Conservation (phyloP, 176 grass and related monocot species). For the Otatea glauca region DNA sequence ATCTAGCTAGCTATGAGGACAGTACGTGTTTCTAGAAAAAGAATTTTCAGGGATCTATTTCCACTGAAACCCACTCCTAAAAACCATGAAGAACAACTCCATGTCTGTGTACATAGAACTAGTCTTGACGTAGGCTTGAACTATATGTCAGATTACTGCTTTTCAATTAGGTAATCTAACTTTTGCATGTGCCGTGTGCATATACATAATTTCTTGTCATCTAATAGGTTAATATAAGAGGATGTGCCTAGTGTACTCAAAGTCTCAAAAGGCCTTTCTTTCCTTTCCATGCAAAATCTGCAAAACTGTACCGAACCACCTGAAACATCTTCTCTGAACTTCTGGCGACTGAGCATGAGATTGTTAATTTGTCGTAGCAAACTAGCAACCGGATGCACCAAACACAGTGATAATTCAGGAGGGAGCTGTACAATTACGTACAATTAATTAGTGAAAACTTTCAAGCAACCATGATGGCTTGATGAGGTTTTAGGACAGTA, state of each 20-base stretch:
- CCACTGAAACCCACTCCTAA: neutral
- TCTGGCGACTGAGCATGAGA: neutral
- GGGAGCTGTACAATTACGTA: neutral
- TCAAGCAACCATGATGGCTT: slow-evolving; percentile 26
- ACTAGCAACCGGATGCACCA: neutral
- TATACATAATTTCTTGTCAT: neutral
- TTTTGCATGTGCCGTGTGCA: neutral
- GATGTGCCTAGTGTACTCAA: neutral
- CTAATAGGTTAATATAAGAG: neutral
- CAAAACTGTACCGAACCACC: no score
- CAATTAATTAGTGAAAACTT: neutral
- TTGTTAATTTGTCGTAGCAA: neutral
- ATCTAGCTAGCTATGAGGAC: neutral
- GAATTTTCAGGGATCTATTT: neutral
- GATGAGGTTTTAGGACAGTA: neutral
- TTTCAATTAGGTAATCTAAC: neutral
- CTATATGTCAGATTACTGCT: neutral
- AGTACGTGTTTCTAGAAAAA: neutral
- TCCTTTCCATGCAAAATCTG: neutral
- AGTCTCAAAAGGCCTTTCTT: neutral
- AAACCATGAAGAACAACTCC: neutral
- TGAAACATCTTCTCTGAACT: neutral
- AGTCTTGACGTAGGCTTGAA: neutral
- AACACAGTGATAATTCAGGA: neutral
- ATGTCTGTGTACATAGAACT: neutral